phyloP scores from a whole-genome alignment of 805 yeast genomes.

The Zygoascus tannicola region DNA sequence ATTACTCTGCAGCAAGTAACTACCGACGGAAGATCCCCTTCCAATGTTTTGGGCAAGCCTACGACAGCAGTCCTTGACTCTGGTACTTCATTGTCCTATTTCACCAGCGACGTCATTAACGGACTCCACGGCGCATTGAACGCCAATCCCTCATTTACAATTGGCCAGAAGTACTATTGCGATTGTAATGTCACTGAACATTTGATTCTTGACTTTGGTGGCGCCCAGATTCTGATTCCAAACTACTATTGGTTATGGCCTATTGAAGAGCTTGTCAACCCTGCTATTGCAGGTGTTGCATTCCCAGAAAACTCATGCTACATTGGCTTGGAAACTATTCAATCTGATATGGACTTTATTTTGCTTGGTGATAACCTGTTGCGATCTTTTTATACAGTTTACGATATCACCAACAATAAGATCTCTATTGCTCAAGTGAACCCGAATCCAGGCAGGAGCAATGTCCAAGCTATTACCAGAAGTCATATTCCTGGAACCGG shows the following conservation, averaged over 20 bases:
- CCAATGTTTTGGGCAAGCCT: conserved; percentile 19
- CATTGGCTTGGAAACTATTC: conserved; percentile 25
- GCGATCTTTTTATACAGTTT: conserved; percentile 52
- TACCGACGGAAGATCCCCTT: conserved; percentile 21
- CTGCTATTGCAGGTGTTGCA: conserved; percentile 21
- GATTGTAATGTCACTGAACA: conserved; percentile 29
- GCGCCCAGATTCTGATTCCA: conserved; percentile 22
- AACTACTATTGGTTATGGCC: conserved; percentile 30
- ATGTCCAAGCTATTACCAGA: conserved; percentile 12
- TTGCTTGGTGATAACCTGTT: conserved; percentile 57
- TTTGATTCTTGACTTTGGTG: conserved; percentile 26
- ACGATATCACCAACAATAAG: conserved; percentile 47
- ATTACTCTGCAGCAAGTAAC: conserved; percentile 22
- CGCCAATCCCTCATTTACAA: conserved; percentile 30
- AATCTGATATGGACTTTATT: conserved; percentile 28
- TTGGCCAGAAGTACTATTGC: conserved; percentile 28
- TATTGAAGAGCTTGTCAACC: conserved; percentile 24
- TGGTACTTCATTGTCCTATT: conserved; percentile 45
- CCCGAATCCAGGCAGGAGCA: conserved; percentile 12
- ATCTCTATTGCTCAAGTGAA: conserved; percentile 45
- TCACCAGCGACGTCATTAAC: conserved; percentile 32
- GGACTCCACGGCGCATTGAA: conserved; percentile 31
- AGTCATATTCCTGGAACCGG: conserved; percentile 11
- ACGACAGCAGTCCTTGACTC: conserved; percentile 41
- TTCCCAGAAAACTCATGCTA: conserved; percentile 31